phyloP scores from a whole-genome alignment of 192 early-diverging fungal genomes.

The Backusella liffmaniae region DNA sequence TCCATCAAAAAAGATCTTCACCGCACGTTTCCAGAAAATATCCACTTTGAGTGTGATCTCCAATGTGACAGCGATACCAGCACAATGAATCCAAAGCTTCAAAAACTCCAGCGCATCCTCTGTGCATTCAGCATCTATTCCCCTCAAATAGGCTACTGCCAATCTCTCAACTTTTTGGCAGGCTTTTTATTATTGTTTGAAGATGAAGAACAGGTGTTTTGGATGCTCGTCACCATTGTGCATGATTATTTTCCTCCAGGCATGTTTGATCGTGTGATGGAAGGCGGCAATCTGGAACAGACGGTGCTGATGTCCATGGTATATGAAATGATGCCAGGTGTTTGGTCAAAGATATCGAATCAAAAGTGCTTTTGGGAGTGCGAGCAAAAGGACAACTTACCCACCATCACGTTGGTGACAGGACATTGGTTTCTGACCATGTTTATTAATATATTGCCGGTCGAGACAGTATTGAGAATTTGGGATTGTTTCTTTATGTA shows the following conservation, averaged over 20 bases:
- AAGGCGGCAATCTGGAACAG: slow-evolving; percentile 72
- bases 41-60: slow-evolving; percentile 27
- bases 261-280: slow-evolving; percentile 74
- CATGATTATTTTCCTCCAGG: slow-evolving; percentile 73
- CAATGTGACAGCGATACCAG: background rate
- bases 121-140: slow-evolving; percentile 71
- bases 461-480: slow-evolving; percentile 64
- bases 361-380: slow-evolving; percentile 46
- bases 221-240: slow-evolving; percentile 73
- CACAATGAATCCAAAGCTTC: slow-evolving; percentile 24
- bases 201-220: slow-evolving; percentile 55
- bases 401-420: slow-evolving; percentile 73
- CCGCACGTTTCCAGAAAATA: slow-evolving; percentile 14
- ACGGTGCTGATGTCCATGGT: slow-evolving; percentile 61
- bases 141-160: slow-evolving; percentile 81
- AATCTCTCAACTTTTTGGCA: slow-evolving; percentile 60
- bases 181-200: slow-evolving; percentile 1
- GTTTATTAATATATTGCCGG: slow-evolving; percentile 77
- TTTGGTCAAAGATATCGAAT: slow-evolving; percentile 46
- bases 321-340: slow-evolving; percentile 46
- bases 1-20: slow-evolving; percentile 56
- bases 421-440: slow-evolving; percentile 85
- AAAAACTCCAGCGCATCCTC: slow-evolving; percentile 61
- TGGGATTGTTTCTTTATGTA: slow-evolving; percentile 70
- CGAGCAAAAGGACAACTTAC: slow-evolving; percentile 51